Evolutionary conservation across 805 yeast genomes (phyloP), one percentile per base, ranked within the genome.

Genomic region (Ogataea methylovora): DNA sequence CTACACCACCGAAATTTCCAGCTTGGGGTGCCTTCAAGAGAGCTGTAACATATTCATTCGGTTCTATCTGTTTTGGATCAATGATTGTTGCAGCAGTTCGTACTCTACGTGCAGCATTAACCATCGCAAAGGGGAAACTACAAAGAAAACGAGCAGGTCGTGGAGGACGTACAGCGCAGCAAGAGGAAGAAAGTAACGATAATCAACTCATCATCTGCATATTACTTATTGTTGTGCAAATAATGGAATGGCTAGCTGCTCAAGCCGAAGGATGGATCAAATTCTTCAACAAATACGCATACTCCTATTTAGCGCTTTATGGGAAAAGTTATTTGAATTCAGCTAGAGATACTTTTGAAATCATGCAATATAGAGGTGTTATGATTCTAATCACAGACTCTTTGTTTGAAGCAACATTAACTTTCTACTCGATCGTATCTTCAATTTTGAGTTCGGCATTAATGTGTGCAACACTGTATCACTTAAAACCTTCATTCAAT

Each of bases 211-310:
- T 82, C 24, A 79, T 80, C 37, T 67, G 79, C 50, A 49, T 83
- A 19, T 19, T 56, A 22, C 35, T 43, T 16, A 51, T 56, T 26
- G 56, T 85, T 28, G 42, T 54, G 9, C 71, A 79, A 5, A 58
- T 83, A 14, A 48, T 88, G 18, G 84, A 84, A 44, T 84, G 95
- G 92, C 41, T 81, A 32, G 49, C 48, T 5, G 43, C 40, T 17
- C 54, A 56, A 39, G 49, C 52, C 16, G 60, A 56, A 37, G 51
- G 47, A 31, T 55, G 60, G 60, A 82, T 84, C 16, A 69, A 78
- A 39, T 87, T 84, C 67, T 87, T 88, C 65, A 86, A 88, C 60
- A 90, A 83, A 53, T 88, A 85, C 52, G 94, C 96, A 6, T 84
- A 83, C 54, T 79, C 92, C 20, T 85, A 79, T 50, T 67, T 88